A percentile compares a stretch with the other conserved stretches of the same genome.
Conservation (phyloP, 2,329 filamentous ascomycete genomes). For the Aspergillus fischeri region DNA sequence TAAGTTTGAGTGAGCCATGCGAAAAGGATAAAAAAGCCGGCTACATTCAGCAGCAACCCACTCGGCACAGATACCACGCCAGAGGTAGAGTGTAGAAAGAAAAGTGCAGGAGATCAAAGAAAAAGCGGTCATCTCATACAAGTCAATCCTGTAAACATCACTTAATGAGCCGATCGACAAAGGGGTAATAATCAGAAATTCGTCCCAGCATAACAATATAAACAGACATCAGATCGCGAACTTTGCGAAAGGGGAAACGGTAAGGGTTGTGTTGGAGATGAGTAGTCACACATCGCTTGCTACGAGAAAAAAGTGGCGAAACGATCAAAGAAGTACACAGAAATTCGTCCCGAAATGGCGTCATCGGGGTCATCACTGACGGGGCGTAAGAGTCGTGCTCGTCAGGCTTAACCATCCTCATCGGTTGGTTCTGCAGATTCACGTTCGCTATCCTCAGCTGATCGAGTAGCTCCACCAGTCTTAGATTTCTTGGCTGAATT, state of each 20-base stretch:
- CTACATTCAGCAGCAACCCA: background rate
- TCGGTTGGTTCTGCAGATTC: slow-evolving; percentile 46
- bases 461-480: slow-evolving; percentile 31
- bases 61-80: background rate
- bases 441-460: slow-evolving; percentile 51
- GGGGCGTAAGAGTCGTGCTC: background rate
- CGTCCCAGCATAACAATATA: slow-evolving; percentile 27
- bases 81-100: background rate
- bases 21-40: background rate
- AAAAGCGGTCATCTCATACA: slow-evolving; percentile 24
- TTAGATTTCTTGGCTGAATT: slow-evolving; percentile 50
- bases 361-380: slow-evolving; percentile 8
- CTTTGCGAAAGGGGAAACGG: slow-evolving; percentile 9
- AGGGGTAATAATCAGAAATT: slow-evolving; percentile 16
- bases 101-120: slow-evolving; percentile 2
- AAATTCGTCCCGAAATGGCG: slow-evolving; percentile 29
- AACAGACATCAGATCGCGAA: slow-evolving; percentile 22
- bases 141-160: slow-evolving; percentile 21
- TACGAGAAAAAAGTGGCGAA: slow-evolving; percentile 19
- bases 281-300: slow-evolving; percentile 34
- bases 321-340: slow-evolving; percentile 17
- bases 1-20: too few relatives aligned
- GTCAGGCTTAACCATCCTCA: slow-evolving; percentile 41
- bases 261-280: slow-evolving; percentile 19
- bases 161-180: slow-evolving; percentile 4